A percentile compares a stretch with the other conserved stretches of the same genome.
These are phyloP conservation scores for Diaporthe citriasiana DNA, from an alignment of 2,329 filamentous ascomycete genomes.

Conservation along the genomic window DNA sequence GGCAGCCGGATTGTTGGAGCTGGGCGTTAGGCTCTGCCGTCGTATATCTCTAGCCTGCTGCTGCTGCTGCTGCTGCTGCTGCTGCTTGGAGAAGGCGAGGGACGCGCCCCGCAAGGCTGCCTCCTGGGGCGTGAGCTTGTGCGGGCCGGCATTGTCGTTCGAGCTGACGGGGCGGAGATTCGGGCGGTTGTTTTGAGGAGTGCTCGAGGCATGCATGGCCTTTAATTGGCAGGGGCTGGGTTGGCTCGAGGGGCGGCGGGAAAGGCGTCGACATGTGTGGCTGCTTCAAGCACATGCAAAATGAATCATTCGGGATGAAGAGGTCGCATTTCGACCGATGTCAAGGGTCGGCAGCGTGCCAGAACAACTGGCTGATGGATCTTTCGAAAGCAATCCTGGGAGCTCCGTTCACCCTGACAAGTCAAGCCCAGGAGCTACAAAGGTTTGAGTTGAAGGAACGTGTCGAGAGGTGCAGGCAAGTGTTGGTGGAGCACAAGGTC, in stretches of 20 bases:
- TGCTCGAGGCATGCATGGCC: slow-evolving; percentile 38
- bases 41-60: slow-evolving; percentile 14
- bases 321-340: slow-evolving; percentile 5
- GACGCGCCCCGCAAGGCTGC: slow-evolving; percentile 68
- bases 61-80: slow-evolving; percentile 46
- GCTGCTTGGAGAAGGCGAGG: slow-evolving; percentile 64
- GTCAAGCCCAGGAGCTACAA: slow-evolving; percentile 3
- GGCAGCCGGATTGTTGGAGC: slow-evolving; percentile 40
- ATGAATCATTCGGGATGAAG: not conserved
- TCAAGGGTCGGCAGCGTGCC: not conserved
- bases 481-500: slow-evolving; percentile 11
- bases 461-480: not conserved
- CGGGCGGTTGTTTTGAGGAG: slow-evolving; percentile 24
- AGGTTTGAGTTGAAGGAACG: slow-evolving; percentile 6
- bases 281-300: slow-evolving; percentile 19
- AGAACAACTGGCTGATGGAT: slow-evolving; percentile 10
- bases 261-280: slow-evolving; percentile 10
- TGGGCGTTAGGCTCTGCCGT: slow-evolving; percentile 34
- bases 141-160: slow-evolving; percentile 21
- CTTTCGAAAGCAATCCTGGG: not conserved
- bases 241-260: not conserved
- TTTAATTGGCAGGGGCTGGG: slow-evolving; percentile 2
- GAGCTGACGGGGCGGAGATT: slow-evolving; percentile 13
- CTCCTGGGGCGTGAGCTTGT: slow-evolving; percentile 44
- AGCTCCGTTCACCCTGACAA: not conserved